Conservation (phyloP, 345 rosid species). For the Salix koriyanagi region DNA sequence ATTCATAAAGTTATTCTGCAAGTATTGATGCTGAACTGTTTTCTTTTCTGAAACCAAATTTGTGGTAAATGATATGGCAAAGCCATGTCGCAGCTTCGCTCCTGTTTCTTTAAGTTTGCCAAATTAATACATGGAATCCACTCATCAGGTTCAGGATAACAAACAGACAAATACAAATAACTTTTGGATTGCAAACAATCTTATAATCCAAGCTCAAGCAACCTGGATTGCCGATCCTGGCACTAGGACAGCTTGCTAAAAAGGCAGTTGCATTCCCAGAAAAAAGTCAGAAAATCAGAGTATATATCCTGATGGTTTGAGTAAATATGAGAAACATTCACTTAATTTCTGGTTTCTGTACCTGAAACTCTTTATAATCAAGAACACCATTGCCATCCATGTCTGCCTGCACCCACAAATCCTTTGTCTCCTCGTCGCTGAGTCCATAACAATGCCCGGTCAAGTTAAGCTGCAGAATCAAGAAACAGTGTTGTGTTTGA, state of each 20-base stretch:
- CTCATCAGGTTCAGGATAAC: not conserved
- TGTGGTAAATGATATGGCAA: not conserved
- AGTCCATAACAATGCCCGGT: slow-evolving; percentile 73
- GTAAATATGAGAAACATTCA: not conserved
- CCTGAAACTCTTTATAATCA: slow-evolving; percentile 87
- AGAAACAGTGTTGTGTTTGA: not conserved
- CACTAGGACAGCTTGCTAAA: not conserved
- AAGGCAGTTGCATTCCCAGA: not conserved
- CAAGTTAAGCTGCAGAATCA: slow-evolving; percentile 56
- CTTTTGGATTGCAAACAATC: not conserved
- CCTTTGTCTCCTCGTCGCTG: slow-evolving; percentile 60
- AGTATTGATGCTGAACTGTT: not conserved
- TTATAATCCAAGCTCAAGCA: not conserved
- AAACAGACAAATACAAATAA: not conserved
- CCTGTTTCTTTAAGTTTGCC: not conserved
- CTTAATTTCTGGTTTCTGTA: slow-evolving; percentile 18
- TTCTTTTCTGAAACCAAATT: not conserved
- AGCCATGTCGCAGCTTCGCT: not conserved
- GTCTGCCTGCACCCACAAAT: slow-evolving; percentile 85
- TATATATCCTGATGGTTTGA: not conserved
- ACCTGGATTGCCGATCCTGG: not conserved
- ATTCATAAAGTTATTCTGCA: not conserved
- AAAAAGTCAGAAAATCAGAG: not conserved
- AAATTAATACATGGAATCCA: not conserved
- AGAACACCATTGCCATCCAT: slow-evolving; percentile 64